Evolutionary conservation across 257 asterid species (phyloP).

Genomic region (Solanum okadae): DNA sequence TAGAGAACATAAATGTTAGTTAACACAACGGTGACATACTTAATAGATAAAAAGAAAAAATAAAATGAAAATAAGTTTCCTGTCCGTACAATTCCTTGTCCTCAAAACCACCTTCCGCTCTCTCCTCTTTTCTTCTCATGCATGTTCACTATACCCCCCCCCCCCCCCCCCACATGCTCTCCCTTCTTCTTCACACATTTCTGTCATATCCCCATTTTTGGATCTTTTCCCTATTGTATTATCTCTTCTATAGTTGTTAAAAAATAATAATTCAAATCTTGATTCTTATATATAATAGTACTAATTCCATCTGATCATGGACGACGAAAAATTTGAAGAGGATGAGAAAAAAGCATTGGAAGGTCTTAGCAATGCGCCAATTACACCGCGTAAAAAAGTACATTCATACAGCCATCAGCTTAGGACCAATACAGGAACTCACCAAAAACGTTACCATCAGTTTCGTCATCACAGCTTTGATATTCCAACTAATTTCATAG

Average conservation of each 20-base stretch:
- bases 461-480: conserved; percentile 35
- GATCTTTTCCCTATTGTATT: too few species aligned
- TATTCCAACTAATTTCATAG: not conserved
- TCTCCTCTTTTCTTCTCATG: not conserved
- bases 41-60: too few species aligned
- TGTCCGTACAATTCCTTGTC: not conserved
- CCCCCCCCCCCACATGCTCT: not conserved
- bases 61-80: not conserved
- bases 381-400: conserved; percentile 11
- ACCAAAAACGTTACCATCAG: conserved; percentile 17
- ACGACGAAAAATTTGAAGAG: conserved; percentile 17
- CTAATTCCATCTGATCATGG: not conserved
- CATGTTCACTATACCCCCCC: not conserved
- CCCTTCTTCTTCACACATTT: not conserved
- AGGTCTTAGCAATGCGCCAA: conserved; percentile 6
- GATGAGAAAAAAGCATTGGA: conserved; percentile 23
- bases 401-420: conserved; percentile 40
- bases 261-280: not conserved
- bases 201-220: not conserved
- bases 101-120: not conserved
- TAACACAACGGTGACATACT: not conserved
- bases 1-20: too few species aligned
- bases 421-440: not conserved
- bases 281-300: not conserved
- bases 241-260: not conserved